Percentiles rank a stretch among this genome's conserved stretches.
Conservation (phyloP, 441 rosid species). For the Adansonia madagascariensis region DNA sequence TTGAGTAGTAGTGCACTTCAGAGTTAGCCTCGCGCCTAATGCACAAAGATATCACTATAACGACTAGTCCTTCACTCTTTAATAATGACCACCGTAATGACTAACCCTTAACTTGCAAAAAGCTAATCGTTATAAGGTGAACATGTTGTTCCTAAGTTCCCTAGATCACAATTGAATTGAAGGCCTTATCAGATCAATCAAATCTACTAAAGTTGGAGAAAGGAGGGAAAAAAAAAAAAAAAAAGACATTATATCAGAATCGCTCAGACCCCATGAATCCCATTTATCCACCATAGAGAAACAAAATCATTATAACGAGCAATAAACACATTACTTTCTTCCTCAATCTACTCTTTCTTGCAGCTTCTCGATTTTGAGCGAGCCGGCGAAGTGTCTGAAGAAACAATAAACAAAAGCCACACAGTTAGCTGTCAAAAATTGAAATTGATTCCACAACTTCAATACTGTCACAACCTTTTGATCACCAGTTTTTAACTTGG, state of each 20-base stretch:
- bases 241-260: not conserved
- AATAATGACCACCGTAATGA: not conserved
- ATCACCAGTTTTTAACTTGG: slow-evolving; percentile 61
- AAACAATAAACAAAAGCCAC: slow-evolving; percentile 1
- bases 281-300: not conserved
- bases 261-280: not conserved
- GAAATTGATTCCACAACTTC: not conserved
- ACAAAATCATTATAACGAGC: slow-evolving; percentile 12
- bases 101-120: not conserved
- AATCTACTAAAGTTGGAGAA: not conserved
- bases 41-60: not conserved
- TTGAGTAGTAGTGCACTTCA: not conserved
- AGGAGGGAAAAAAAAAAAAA: not conserved
- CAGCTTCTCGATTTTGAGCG: slow-evolving; percentile 82
- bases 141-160: not conserved
- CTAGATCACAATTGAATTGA: not conserved
- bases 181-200: not conserved
- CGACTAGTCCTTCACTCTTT: not conserved
- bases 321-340: slow-evolving; percentile 51
- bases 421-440: slow-evolving; percentile 11
- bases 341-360: slow-evolving; percentile 75
- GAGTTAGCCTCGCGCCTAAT: not conserved
- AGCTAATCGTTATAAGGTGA: not conserved
- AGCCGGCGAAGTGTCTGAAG: slow-evolving; percentile 62
- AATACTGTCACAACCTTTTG: slow-evolving; percentile 53